Percentiles rank a stretch among this genome's conserved stretches.
Evolutionary conservation across 1,139 yeast genomes (phyloP).

Genomic region (Saccharomyces hybrid): DNA sequence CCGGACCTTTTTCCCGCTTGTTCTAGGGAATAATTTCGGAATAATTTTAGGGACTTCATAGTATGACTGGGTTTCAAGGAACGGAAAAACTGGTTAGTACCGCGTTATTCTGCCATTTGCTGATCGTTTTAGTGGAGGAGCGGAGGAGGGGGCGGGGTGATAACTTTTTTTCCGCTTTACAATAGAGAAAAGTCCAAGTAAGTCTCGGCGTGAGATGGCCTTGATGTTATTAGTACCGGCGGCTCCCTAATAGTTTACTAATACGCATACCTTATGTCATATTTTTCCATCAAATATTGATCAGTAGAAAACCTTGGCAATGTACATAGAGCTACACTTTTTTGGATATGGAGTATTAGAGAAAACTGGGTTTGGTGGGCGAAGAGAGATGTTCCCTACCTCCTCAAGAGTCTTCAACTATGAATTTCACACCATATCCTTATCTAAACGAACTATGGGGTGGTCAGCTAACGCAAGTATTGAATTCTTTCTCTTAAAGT

Average conservation of each 20-base stretch:
- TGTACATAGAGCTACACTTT: background rate
- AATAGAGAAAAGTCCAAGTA: background rate
- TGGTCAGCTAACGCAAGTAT: background rate
- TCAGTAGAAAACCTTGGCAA: background rate
- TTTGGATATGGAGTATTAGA: background rate
- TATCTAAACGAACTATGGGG: background rate
- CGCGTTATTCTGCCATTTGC: background rate
- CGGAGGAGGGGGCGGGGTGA: background rate
- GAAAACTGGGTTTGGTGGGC: background rate
- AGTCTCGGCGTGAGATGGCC: background rate
- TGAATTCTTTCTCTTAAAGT: background rate
- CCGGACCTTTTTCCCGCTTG: background rate
- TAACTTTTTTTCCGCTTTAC: background rate
- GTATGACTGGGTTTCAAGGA: conserved; percentile 1
- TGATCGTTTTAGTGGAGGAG: background rate
- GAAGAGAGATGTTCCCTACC: background rate
- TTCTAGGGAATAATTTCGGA: background rate
- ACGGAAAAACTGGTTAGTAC: background rate
- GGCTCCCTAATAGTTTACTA: background rate
- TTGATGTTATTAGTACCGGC: background rate
- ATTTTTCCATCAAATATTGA: too few relatives aligned
- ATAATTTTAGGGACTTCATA: background rate
- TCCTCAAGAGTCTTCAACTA: background rate
- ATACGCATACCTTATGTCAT: background rate
- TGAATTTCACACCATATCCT: background rate